Percentiles rank a stretch among this genome's conserved stretches.
phyloP scores from a whole-genome alignment of 2,329 filamentous ascomycete species.

The Septoria petroselini region DNA sequence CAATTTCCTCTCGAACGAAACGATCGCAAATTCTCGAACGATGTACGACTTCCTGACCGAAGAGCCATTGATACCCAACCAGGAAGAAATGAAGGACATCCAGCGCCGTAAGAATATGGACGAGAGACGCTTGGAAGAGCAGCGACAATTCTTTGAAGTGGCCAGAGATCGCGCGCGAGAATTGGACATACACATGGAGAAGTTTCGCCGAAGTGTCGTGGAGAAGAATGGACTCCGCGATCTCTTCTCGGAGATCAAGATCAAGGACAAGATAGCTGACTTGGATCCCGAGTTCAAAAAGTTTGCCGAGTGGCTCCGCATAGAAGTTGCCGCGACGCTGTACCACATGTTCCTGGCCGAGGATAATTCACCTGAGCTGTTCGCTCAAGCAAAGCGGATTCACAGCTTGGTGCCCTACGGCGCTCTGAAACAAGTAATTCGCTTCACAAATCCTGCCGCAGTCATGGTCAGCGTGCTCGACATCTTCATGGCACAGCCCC shows the following conservation, averaged over 20 bases:
- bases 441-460: constrained; percentile 90
- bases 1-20: constrained; percentile 76
- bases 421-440: constrained; percentile 92
- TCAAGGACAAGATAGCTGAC: constrained; percentile 82
- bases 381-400: constrained; percentile 88
- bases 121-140: constrained; percentile 83
- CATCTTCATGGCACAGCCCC: constrained; percentile 91
- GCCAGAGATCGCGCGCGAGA: constrained; percentile 85
- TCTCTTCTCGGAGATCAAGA: constrained; percentile 87
- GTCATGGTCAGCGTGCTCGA: constrained; percentile 97
- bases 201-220: constrained; percentile 64
- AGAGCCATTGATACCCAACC: constrained; percentile 68
- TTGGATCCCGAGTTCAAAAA: constrained; percentile 95
- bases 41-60: constrained; percentile 79
- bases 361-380: constrained; percentile 95
- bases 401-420: constrained; percentile 93
- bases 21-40: constrained; percentile 76
- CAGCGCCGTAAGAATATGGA: constrained; percentile 76
- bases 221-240: constrained; percentile 83
- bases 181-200: constrained; percentile 96
- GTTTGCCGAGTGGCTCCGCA: constrained; percentile 96
- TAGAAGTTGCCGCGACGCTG: constrained; percentile 92
- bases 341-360: constrained; percentile 97
- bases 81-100: constrained; percentile 83
- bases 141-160: constrained; percentile 92